Conservation (phyloP, 371 early-diverging fungal genomes). For the Lichtheimia ramosa region DNA sequence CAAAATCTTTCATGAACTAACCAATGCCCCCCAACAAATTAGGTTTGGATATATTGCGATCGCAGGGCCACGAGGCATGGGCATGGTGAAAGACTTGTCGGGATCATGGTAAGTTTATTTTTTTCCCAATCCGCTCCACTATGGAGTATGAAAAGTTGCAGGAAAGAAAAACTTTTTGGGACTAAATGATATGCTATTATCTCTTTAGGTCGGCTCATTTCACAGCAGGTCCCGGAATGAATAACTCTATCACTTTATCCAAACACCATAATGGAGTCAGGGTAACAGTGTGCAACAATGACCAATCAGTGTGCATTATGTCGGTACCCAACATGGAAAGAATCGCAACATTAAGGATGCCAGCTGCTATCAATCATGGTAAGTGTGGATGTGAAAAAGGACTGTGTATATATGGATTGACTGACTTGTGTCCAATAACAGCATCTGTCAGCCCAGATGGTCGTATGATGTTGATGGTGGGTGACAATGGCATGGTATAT, state of each 20-base stretch:
- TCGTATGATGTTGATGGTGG: slow-evolving; percentile 76
- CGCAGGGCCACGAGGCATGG: slow-evolving; percentile 24
- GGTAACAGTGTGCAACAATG: slow-evolving; percentile 86
- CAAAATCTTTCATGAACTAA: too few species aligned
- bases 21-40: not conserved
- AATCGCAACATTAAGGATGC: slow-evolving; percentile 62
- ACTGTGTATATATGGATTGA: not conserved
- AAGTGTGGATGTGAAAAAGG: slow-evolving; percentile 9
- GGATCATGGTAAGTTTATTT: slow-evolving; percentile 15
- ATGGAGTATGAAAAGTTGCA: too few species aligned
- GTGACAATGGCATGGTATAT: slow-evolving; percentile 81
- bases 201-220: slow-evolving; percentile 13
- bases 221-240: slow-evolving; percentile 19
- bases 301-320: slow-evolving; percentile 83
- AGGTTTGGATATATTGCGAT: slow-evolving; percentile 21
- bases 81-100: slow-evolving; percentile 13
- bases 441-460: slow-evolving; percentile 86
- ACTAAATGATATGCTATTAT: not conserved
- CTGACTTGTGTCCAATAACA: slow-evolving; percentile 6
- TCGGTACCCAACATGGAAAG: slow-evolving; percentile 67
- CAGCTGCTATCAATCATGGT: slow-evolving; percentile 80
- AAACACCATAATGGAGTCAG: slow-evolving; percentile 9
- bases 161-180: not conserved
- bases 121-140: not conserved
- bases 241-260: slow-evolving; percentile 19